Evolutionary conservation across 2,329 filamentous ascomycete genomes (phyloP).

Genomic region (Aspergillus jensenii): DNA sequence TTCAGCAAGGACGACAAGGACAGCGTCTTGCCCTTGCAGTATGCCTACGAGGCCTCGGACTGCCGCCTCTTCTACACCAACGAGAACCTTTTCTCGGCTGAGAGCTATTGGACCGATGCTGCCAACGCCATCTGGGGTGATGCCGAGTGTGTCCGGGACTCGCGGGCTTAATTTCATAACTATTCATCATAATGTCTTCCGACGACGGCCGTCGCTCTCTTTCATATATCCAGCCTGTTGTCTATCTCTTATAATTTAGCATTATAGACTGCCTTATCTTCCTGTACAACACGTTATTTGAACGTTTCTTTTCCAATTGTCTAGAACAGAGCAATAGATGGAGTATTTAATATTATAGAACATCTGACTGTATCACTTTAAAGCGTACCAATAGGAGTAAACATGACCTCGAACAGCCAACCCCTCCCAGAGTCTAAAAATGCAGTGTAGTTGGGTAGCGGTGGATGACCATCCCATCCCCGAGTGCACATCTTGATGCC

Average conservation of each 20-base stretch:
- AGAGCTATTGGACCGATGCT: conserved; percentile 53
- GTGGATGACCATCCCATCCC: no score
- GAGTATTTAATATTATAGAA: background rate
- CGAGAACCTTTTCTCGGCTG: conserved; percentile 53
- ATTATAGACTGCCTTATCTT: background rate
- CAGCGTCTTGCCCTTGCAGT: conserved; percentile 53
- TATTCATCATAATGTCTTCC: no score
- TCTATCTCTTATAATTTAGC: background rate
- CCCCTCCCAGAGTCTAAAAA: no score
- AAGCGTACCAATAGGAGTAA: background rate
- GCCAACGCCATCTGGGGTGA: conserved; percentile 23
- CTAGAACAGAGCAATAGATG: background rate
- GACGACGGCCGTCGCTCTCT: rapidly evolving
- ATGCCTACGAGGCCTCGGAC: conserved; percentile 60
- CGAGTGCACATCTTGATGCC: no score
- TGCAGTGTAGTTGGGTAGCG: no score
- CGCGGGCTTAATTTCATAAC: background rate
- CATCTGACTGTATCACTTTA: no score
- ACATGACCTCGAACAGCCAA: background rate
- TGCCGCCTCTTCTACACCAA: conserved; percentile 62
- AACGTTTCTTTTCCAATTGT: background rate
- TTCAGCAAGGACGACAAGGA: conserved; percentile 45
- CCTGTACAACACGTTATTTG: background rate
- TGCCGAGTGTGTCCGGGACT: background rate
- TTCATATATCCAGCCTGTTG: background rate